Evolutionary conservation across 225 moss, liverwort and hornwort species (phyloP).

Genomic region (Bryum argenteum): DNA sequence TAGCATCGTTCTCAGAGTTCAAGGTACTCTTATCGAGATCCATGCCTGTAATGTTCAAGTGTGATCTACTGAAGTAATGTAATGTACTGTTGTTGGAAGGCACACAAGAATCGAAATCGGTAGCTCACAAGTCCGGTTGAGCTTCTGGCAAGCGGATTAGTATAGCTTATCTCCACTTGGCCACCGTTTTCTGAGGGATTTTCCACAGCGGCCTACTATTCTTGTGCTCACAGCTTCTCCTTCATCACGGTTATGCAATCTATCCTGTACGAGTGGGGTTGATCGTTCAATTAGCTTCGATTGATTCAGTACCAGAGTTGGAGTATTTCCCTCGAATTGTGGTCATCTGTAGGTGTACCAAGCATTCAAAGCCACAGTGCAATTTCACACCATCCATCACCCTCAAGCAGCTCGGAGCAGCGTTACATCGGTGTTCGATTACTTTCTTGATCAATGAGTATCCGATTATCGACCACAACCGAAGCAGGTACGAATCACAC

Average conservation of each 20-base stretch:
- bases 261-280: background rate
- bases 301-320: background rate
- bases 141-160: slow-evolving; percentile 60
- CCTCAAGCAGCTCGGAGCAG: no score
- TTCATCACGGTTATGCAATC: slow-evolving; percentile 48
- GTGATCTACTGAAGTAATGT: slow-evolving; percentile 14
- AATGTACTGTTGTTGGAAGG: slow-evolving; percentile 23
- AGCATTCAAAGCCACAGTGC: no score
- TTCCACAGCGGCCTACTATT: slow-evolving; percentile 77
- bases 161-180: slow-evolving; percentile 66
- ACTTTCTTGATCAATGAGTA: no score
- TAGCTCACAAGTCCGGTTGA: slow-evolving; percentile 67
- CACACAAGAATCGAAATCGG: slow-evolving; percentile 35
- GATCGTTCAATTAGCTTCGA: background rate
- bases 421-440: no score
- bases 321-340: background rate
- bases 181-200: slow-evolving; percentile 66
- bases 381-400: no score
- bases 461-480: no score
- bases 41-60: background rate
- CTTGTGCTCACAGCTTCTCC: slow-evolving; percentile 70
- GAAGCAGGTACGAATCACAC: no score
- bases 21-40: no score
- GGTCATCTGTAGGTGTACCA: no score
- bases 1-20: no score